Percentiles rank a stretch among this genome's conserved stretches.
phyloP scores from a whole-genome alignment of 2,329 filamentous ascomycete species.

The Botryotinia narcissicola region DNA sequence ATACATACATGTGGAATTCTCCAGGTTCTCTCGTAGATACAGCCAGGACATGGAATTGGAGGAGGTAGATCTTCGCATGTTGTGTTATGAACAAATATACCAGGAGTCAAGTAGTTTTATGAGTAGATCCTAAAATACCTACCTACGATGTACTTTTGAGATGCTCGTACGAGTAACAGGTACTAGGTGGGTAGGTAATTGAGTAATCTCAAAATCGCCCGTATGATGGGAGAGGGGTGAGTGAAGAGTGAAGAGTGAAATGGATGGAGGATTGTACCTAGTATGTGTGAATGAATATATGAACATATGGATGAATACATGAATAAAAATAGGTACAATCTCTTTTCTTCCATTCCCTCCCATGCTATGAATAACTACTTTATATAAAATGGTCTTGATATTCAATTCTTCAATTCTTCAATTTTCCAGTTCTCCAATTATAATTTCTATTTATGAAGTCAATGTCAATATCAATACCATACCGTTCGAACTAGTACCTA shows the following conservation, averaged over 20 bases:
- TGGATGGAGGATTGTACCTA: not conserved
- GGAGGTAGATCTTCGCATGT: not conserved
- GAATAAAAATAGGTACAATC: not conserved
- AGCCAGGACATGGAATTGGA: not conserved
- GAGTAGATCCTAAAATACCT: not conserved
- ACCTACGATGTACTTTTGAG: too few relatives aligned
- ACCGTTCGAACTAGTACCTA: not conserved
- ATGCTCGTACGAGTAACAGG: not conserved
- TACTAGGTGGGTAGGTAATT: not conserved
- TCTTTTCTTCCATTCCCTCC: not conserved
- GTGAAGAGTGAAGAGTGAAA: not conserved
- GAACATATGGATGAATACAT: not conserved
- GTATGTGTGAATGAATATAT: not conserved
- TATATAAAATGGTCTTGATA: not conserved
- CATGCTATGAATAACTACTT: not conserved
- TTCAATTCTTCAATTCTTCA: not conserved
- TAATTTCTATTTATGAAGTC: not conserved
- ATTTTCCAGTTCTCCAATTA: not conserved
- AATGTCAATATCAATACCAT: not conserved
- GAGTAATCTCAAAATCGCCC: not conserved
- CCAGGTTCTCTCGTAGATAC: not conserved
- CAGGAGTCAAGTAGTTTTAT: not conserved
- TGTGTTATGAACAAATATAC: not conserved
- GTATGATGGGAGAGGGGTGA: not conserved
- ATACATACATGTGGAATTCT: not conserved